A percentile compares a stretch with the other conserved stretches of the same genome.
Evolutionary conservation across 768 basidiomycete species (phyloP).

Genomic region (Leccinum incarnatum): DNA sequence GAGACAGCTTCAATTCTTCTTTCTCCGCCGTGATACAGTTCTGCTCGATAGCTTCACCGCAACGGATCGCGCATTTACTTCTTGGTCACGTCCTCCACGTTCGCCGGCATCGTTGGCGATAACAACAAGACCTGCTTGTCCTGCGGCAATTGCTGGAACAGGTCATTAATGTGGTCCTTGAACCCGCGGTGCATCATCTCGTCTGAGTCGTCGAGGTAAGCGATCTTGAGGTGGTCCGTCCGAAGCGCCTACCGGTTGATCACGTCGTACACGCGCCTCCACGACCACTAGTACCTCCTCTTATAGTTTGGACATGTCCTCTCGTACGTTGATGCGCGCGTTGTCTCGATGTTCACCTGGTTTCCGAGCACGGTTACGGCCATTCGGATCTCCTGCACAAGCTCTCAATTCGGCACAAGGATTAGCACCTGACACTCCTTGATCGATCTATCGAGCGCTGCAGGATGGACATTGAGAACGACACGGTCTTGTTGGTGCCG

Average conservation of each 20-base stretch:
- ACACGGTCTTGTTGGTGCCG: conserved; percentile 98
- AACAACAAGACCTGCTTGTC: conserved; percentile 96
- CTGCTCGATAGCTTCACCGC: conserved; percentile 98
- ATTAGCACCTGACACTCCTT: conserved; percentile 96
- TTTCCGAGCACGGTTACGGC: conserved; percentile 93
- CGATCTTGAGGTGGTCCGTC: conserved; percentile 78
- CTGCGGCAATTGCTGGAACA: conserved; percentile 95
- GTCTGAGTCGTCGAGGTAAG: conserved; percentile 98
- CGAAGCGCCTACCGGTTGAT: conserved; percentile 89
- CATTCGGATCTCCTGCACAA: conserved; percentile 90
- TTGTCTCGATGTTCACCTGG: conserved; percentile 92
- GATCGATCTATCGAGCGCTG: conserved; percentile 83
- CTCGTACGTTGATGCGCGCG: conserved; percentile 95
- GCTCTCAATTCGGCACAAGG: conserved; percentile 83
- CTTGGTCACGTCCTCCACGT: conserved; percentile 96
- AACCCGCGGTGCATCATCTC: conserved; percentile 98
- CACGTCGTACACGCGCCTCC: conserved; percentile 93
- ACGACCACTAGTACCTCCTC: conserved; percentile 88
- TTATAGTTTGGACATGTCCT: conserved; percentile 96
- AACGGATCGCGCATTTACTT: conserved; percentile 99
- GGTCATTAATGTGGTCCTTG: conserved; percentile 98
- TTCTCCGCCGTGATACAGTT: conserved; percentile 99
- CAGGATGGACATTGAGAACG: conserved; percentile 98
- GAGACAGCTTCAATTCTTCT: conserved; percentile 97
- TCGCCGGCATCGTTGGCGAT: conserved; percentile 95